Conservation (phyloP, 352 stramenopile species). For the Globisporangium orthogonon region DNA sequence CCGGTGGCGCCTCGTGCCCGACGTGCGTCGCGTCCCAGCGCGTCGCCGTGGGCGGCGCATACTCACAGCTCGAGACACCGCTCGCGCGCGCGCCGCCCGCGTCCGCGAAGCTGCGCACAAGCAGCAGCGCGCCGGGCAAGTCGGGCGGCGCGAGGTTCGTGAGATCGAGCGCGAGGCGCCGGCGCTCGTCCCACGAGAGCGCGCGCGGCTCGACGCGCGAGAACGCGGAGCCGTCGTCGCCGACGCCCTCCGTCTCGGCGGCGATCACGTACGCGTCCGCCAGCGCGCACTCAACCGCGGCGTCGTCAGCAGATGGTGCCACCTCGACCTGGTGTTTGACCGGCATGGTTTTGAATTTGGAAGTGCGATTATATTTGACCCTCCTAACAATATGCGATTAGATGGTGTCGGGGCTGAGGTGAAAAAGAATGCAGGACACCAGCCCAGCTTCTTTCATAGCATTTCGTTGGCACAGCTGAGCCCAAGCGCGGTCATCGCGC, state of each 20-base stretch:
- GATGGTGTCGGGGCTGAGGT: no score
- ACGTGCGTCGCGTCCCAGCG: constrained; percentile 18
- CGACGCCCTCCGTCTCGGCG: background rate
- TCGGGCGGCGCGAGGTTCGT: constrained; percentile 62
- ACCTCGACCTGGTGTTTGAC: background rate
- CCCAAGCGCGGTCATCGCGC: no score
- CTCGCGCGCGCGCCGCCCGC: constrained; percentile 9
- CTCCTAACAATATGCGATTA: no score
- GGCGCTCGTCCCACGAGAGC: constrained; percentile 68
- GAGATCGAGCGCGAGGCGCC: constrained; percentile 57
- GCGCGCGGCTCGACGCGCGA: background rate
- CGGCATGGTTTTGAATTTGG: background rate
- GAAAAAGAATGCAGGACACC: no score
- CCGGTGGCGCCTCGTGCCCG: constrained; percentile 3
- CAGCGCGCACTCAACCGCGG: background rate
- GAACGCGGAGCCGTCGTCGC: background rate
- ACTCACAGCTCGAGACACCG: constrained; percentile 3
- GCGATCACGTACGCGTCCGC: background rate
- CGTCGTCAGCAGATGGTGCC: background rate
- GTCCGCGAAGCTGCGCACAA: constrained; percentile 39
- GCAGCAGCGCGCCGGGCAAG: constrained; percentile 50
- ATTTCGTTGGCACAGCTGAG: no score
- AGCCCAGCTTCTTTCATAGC: no score
- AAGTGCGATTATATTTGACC: no score
- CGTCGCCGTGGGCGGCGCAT: constrained; percentile 9